Evolutionary conservation across 768 basidiomycete species (phyloP).

Genomic region (Suillus subluteus): DNA sequence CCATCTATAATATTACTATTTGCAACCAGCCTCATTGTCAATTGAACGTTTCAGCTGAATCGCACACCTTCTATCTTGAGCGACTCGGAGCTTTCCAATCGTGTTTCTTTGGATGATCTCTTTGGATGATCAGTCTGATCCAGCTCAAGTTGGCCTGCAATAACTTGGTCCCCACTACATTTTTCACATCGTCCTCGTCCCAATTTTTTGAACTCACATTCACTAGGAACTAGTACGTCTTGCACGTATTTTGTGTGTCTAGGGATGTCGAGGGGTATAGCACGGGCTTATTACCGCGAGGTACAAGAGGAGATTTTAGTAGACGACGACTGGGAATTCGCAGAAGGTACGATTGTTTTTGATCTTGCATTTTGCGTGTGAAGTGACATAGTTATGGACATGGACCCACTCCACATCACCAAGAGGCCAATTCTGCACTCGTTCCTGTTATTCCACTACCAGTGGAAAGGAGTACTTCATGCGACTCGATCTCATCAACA

Average conservation of each 20-base stretch:
- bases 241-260: background rate
- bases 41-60: slow-evolving; percentile 2
- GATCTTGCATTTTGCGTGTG: background rate
- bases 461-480: slow-evolving; percentile 9
- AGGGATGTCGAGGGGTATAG: background rate
- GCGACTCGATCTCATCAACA: slow-evolving; percentile 12
- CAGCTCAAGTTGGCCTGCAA: background rate
- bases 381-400: slow-evolving; percentile 1
- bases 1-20: background rate
- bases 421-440: background rate
- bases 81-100: slow-evolving; percentile 5
- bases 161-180: background rate
- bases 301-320: background rate
- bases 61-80: slow-evolving; percentile 1
- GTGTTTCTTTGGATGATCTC: slow-evolving; percentile 2
- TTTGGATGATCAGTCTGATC: slow-evolving; percentile 2
- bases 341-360: background rate
- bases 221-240: background rate
- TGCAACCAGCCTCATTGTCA: slow-evolving; percentile 1
- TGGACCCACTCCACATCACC: background rate
- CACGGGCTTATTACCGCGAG: slow-evolving; percentile 3
- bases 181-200: background rate
- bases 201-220: background rate
- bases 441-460: background rate
- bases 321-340: background rate